phyloP scores from a whole-genome alignment of 495 filamentous ascomycete species.

The Apodospora peruviana region DNA sequence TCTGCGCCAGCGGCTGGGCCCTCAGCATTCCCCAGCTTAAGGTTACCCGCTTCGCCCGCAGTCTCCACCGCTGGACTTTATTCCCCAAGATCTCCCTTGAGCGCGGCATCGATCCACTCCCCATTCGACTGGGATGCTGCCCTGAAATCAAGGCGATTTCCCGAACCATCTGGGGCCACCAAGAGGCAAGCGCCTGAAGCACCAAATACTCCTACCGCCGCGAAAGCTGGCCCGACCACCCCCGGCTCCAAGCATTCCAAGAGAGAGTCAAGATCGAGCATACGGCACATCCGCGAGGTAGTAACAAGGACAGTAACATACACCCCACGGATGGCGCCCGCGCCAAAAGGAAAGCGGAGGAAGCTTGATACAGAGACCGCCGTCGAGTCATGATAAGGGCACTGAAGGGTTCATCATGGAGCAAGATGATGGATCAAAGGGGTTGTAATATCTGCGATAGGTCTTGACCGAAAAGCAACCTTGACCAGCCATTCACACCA shows the following conservation, averaged over 20 bases:
- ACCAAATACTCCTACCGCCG: conserved; percentile 19
- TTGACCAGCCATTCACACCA: too few species aligned
- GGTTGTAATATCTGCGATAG: conserved; percentile 3
- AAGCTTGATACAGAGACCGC: conserved; percentile 51
- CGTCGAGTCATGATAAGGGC: conserved; percentile 19
- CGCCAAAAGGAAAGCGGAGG: conserved; percentile 71
- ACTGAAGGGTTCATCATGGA: background rate
- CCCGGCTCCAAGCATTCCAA: conserved; percentile 11
- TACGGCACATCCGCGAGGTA: conserved; percentile 59
- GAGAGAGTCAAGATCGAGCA: conserved; percentile 44
- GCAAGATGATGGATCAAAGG: background rate
- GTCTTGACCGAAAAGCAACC: conserved; percentile 1
- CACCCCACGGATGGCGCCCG: conserved; percentile 61
- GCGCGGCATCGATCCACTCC: conserved; percentile 50
- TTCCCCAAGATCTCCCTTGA: conserved; percentile 42
- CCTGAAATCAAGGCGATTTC: conserved; percentile 45
- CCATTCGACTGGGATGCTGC: conserved; percentile 59
- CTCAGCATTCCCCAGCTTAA: conserved; percentile 44
- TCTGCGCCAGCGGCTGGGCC: conserved; percentile 52
- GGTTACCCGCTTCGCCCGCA: conserved; percentile 56
- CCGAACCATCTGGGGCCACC: conserved; percentile 25
- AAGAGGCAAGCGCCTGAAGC: conserved; percentile 34
- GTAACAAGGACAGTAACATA: conserved; percentile 75
- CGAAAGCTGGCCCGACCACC: conserved; percentile 3
- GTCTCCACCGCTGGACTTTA: conserved; percentile 41